Percentiles rank a stretch among this genome's conserved stretches.
Conservation (phyloP, 371 early-diverging fungal species). For the Catenaria anguillulae region DNA sequence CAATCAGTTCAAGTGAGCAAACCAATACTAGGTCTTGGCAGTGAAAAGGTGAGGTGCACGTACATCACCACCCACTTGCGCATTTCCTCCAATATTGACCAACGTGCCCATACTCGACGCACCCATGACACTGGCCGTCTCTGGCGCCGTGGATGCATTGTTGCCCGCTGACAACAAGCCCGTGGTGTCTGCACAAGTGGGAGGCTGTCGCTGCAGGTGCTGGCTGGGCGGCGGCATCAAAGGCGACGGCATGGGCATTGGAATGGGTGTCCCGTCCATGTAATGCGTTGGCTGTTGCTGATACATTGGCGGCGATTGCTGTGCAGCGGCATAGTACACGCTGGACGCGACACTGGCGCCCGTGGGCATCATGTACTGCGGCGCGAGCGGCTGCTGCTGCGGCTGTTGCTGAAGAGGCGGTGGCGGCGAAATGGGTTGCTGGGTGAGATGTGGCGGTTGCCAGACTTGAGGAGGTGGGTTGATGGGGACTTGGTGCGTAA, state of each 20-base stretch:
- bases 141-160: neutral
- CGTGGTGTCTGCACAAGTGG: neutral
- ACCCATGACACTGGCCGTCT: too few relatives aligned
- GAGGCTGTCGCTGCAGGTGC: slow-evolving; percentile 2
- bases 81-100: too few relatives aligned
- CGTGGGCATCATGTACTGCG: neutral
- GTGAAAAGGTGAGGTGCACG: too few relatives aligned
- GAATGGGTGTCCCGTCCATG: neutral
- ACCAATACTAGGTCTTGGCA: too few relatives aligned
- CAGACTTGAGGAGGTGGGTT: too few relatives aligned
- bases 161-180: neutral
- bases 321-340: neutral
- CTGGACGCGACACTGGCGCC: too few relatives aligned
- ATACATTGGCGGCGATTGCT: neutral
- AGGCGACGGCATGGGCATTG: neutral
- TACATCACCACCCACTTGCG: too few relatives aligned
- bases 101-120: too few relatives aligned
- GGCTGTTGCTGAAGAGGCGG: neutral
- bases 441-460: too few relatives aligned
- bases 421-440: neutral
- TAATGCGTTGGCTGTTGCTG: neutral
- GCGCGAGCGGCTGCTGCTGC: neutral
- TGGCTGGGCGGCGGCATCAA: slow-evolving; percentile 10
- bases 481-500: too few relatives aligned
- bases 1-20: too few relatives aligned